Base-by-base conservation (phyloP, 2,329 filamentous ascomycete genomes). In the Pestalotiopsis sp. region DNA sequence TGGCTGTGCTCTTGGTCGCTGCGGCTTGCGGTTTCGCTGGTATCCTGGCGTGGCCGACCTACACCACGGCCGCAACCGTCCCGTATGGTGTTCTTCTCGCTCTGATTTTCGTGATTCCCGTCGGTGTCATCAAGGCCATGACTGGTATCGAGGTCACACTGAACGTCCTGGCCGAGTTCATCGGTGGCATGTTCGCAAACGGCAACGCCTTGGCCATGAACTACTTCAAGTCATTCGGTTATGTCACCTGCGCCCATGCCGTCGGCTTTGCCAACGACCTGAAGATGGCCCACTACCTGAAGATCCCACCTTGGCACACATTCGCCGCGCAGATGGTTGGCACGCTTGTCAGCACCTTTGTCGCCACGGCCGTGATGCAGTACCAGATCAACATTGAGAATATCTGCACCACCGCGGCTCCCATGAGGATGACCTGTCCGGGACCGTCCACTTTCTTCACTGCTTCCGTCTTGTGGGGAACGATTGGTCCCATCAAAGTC, bases 391-490 rank as follows among this genome's bases (percentile, higher is more conserved):
- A 75, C 31, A 75, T 77, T 31, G 57, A 68, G 1, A 70, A 70
- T 41, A 66, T 77, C 14, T 77, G 76, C 66, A 70, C 72, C 3
- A 49, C 66, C 0, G 67, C 68, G 3, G 72, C 73, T 14, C 66
- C 66, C 17, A 57, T 59, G 66, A 41, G 66, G 20, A 31, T 67
- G 27, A 62, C 59, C 23, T 67, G 66, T 27, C 66, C 66, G 9
- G 66, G 66, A 57, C 25, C 66, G 4, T n/a, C 38, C 20, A 67
- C 66, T 12, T 67, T 67, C 41, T 67, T 88, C 76, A 88, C 86
- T 0, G 85, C 86, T 1, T 84, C 85, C 0, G 82, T 88, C 0
- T 79, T 88, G 3, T 88, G 86, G 85, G 86, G 86, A 27, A 86
- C 84, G 1, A 82, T 88, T 49, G 85, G 86, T 78, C 69, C 66